Percentiles rank a stretch among this genome's conserved stretches.
Evolutionary conservation across 208 protist genomes (phyloP).

Genomic region (Leishmania tarentolae): DNA sequence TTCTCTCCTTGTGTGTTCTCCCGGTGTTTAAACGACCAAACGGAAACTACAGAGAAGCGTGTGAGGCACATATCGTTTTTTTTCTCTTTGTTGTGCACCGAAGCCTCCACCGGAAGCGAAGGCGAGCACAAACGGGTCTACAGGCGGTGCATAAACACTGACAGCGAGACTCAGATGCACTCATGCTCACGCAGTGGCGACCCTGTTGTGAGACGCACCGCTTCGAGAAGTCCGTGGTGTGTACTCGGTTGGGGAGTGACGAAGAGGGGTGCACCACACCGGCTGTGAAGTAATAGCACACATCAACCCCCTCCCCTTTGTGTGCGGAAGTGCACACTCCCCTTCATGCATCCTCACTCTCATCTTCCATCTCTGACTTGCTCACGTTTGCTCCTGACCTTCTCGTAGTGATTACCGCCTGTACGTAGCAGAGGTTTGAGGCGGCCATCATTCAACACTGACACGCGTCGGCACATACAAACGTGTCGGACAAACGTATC

Average conservation of each 20-base stretch:
- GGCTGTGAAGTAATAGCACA: neutral
- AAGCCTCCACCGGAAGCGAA: neutral
- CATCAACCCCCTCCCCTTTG: neutral
- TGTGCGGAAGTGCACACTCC: neutral
- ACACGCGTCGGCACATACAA: neutral
- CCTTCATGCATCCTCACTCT: neutral
- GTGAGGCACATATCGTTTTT: neutral
- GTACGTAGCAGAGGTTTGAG: neutral
- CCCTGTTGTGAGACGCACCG: neutral
- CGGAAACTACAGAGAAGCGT: neutral
- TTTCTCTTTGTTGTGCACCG: neutral
- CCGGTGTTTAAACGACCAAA: neutral
- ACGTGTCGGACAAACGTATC: neutral
- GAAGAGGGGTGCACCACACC: neutral
- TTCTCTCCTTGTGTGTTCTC: neutral
- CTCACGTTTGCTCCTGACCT: neutral
- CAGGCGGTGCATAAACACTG: neutral
- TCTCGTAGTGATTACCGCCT: neutral
- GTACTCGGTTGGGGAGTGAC: neutral
- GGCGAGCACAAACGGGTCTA: neutral
- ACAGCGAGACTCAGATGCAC: neutral
- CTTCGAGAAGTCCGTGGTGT: no score
- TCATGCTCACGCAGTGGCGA: neutral
- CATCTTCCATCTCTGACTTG: neutral
- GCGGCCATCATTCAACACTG: neutral